A percentile compares a stretch with the other conserved stretches of the same genome.
These are phyloP conservation scores for Epichloe baconii DNA, from an alignment of 2,329 filamentous ascomycete genomes.

Conservation along the genomic window DNA sequence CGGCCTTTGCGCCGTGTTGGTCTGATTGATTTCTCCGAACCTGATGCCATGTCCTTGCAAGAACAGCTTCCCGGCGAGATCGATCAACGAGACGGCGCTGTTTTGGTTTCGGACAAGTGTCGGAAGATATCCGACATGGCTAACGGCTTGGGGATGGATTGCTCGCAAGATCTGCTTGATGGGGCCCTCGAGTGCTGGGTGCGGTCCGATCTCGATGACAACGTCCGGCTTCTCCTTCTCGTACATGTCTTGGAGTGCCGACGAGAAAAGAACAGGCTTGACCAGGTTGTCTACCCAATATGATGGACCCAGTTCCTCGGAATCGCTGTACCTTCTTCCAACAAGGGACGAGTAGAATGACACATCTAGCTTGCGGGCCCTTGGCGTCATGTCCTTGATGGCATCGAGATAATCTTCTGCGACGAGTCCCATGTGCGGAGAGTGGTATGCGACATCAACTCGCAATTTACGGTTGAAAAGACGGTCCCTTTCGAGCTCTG, in stretches of 20 bases:
- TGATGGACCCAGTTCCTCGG: slow-evolving; percentile 20
- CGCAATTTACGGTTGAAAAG: slow-evolving; percentile 35
- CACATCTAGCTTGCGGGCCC: slow-evolving; percentile 15
- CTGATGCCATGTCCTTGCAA: slow-evolving; percentile 30
- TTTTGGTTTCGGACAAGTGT: slow-evolving; percentile 39
- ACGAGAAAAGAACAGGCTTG: slow-evolving; percentile 29
- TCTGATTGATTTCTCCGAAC: slow-evolving; percentile 33
- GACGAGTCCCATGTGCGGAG: slow-evolving; percentile 37
- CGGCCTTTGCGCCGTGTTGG: slow-evolving; percentile 4
- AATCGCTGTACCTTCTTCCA: slow-evolving; percentile 23
- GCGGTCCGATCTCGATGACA: slow-evolving; percentile 34
- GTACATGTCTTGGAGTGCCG: slow-evolving; percentile 17
- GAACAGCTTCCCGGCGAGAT: slow-evolving; percentile 31
- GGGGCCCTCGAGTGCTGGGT: slow-evolving; percentile 35
- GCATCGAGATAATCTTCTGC: slow-evolving; percentile 33
- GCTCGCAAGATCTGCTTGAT: slow-evolving; percentile 37
- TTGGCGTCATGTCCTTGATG: slow-evolving; percentile 9
- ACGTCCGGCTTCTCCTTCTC: slow-evolving; percentile 13
- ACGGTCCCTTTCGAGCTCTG: slow-evolving; percentile 24
- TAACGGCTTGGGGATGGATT: slow-evolving; percentile 25
- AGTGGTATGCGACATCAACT: slow-evolving; percentile 41
- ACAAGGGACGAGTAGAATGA: slow-evolving; percentile 34
- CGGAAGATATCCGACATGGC: slow-evolving; percentile 29
- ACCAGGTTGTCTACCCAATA: slow-evolving; percentile 36
- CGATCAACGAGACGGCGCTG: slow-evolving; percentile 30